Base-by-base conservation (phyloP, 192 early-diverging fungal species). In the Coemansia sp. region DNA sequence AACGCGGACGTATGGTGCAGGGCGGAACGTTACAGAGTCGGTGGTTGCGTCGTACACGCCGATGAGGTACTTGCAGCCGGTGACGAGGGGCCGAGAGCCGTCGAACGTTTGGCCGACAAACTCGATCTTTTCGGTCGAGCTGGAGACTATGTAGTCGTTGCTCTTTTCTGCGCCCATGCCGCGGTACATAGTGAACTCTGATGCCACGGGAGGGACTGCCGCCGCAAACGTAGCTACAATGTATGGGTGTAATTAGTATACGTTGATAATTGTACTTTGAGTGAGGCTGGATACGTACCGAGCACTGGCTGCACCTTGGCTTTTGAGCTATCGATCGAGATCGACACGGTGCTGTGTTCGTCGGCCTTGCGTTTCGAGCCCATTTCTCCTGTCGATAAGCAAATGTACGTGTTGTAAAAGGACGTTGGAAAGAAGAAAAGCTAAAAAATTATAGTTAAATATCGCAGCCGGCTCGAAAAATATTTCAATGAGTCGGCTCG, bases 61-160 rank as follows among this genome's bases (percentile, higher is more conserved):
- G 46, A 97, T 80, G 12, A 92, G 70, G 67, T 95, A 97, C 59
- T 55, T 61, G 70, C 73, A 70, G 17, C 74, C 73, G 61, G 62
- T 50, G 4, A 74, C 56, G 12, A 75, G 74, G 37, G 84, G 70
- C 53, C 60, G 69, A 5, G 68, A 68, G 37, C 78, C 76, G 58
- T 87, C 89, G 82, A 84, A 88, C 67, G 84, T 89, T 58, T 85
- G 78, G 5, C 88, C 92, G 0, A 85, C 85, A 77, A 86, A 93
- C 61, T 86, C 87, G 44, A 92, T 82, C 70, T 90, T 90, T 26
- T 87, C 84, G 1, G 84, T 88, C 53, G 92, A 87, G 42, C 83
- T 87, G 38, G 84, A 86, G 2, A 92, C 66, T 23, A 82, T 73
- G 40, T 58, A 72, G 11, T 66, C 55, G 58, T 64, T 52, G 26